Evolutionary conservation across 768 basidiomycete genomes (phyloP).

Genomic region (Podaxis rugospora): DNA sequence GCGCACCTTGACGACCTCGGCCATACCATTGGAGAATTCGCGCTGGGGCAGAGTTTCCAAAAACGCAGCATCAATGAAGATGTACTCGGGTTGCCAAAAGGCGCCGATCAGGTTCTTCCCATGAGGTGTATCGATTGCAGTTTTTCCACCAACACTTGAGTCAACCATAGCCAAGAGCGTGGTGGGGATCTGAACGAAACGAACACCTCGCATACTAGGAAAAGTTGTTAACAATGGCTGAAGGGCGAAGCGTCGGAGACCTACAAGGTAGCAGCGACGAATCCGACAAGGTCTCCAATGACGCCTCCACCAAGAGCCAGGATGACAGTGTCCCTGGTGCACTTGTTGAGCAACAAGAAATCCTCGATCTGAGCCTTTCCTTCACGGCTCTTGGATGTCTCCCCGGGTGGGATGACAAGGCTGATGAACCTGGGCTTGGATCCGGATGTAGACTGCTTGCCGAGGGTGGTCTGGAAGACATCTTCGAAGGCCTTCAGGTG

Average conservation of each 20-base stretch:
- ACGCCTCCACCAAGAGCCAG: slow-evolving; percentile 96
- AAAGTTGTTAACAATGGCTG: slow-evolving; percentile 9
- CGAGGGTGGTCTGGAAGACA: slow-evolving; percentile 53
- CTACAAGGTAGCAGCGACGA: slow-evolving; percentile 95
- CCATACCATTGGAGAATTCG: slow-evolving; percentile 99
- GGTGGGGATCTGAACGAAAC: slow-evolving; percentile 94
- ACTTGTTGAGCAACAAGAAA: slow-evolving; percentile 80
- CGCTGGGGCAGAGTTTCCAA: slow-evolving; percentile 87
- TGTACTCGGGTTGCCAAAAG: slow-evolving; percentile 97
- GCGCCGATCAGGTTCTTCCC: slow-evolving; percentile 99
- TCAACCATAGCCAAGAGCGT: slow-evolving; percentile 98
- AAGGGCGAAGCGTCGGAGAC: slow-evolving; percentile 25
- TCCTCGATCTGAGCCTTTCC: slow-evolving; percentile 95
- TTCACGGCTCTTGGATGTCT: slow-evolving; percentile 86
- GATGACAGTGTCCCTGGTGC: slow-evolving; percentile 90
- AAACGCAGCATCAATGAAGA: slow-evolving; percentile 97
- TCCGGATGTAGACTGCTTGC: slow-evolving; percentile 17
- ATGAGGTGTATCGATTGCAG: slow-evolving; percentile 97
- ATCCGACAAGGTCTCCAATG: slow-evolving; percentile 94
- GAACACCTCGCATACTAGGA: slow-evolving; percentile 91
- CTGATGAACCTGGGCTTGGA: slow-evolving; percentile 64
- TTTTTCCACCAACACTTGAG: slow-evolving; percentile 96
- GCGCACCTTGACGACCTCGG: slow-evolving; percentile 92
- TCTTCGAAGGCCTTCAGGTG: slow-evolving; percentile 66
- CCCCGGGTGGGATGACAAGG: slow-evolving; percentile 83